These are phyloP conservation scores for Lichtheimia ornata DNA, from an alignment of 371 early-diverging fungal species.

Conservation along the genomic window DNA sequence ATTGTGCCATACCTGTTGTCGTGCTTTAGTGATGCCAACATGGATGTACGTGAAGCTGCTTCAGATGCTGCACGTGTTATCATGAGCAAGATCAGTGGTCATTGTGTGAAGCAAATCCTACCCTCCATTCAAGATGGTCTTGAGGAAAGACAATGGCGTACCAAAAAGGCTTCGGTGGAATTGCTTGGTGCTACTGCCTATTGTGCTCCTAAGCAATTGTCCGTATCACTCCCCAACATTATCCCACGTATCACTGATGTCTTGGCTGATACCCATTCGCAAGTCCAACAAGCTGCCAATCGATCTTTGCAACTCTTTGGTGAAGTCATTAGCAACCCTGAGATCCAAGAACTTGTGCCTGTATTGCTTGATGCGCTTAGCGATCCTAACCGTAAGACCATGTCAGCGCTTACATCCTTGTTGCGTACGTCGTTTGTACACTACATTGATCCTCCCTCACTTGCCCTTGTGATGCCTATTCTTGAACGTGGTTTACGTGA, in stretches of 20 bases:
- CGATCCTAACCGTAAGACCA: constrained; percentile 88
- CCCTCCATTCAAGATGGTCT: constrained; percentile 88
- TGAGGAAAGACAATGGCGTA: constrained; percentile 92
- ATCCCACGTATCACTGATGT: constrained; percentile 92
- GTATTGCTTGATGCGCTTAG: constrained; percentile 84
- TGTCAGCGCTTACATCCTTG: constrained; percentile 79
- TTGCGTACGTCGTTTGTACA: constrained; percentile 94
- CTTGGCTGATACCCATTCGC: constrained; percentile 89
- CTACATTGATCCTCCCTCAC: constrained; percentile 95
- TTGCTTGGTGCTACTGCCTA: constrained; percentile 95
- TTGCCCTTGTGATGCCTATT: constrained; percentile 95
- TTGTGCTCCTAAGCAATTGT: constrained; percentile 95
- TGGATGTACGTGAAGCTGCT: constrained; percentile 92
- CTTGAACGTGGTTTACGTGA: constrained; percentile 91
- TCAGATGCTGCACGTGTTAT: constrained; percentile 90
- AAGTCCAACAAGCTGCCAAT: constrained; percentile 90
- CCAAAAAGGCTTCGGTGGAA: constrained; percentile 95
- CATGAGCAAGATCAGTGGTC: constrained; percentile 94
- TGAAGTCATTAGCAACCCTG: constrained; percentile 95
- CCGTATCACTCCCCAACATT: constrained; percentile 86
- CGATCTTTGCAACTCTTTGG: constrained; percentile 88
- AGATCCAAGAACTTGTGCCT: constrained; percentile 91
- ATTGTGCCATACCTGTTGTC: constrained; percentile 85
- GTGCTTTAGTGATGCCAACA: constrained; percentile 85
- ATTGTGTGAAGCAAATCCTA: constrained; percentile 94